phyloP scores from a whole-genome alignment of 768 basidiomycete genomes.

The Rhizopogon vesiculosus region DNA sequence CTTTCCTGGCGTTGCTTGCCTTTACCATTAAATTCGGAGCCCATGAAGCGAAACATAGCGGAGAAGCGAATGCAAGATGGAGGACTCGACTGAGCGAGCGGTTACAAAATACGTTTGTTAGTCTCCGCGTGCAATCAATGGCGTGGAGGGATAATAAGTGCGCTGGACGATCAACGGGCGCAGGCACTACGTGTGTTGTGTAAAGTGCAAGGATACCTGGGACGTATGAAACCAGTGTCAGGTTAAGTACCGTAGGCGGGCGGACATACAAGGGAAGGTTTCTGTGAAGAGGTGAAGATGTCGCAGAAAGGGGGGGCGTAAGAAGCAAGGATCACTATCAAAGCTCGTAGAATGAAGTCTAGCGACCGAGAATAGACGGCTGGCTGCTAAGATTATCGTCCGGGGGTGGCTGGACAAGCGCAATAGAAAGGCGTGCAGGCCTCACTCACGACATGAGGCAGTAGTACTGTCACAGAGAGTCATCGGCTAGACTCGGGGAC shows the following conservation, averaged over 20 bases:
- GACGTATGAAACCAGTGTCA: background rate
- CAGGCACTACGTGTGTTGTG: background rate
- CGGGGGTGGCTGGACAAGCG: background rate
- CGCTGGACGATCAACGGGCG: background rate
- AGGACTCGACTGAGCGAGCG: background rate
- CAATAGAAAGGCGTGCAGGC: background rate
- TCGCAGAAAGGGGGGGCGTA: background rate
- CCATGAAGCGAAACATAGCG: conserved; percentile 26
- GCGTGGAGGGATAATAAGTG: background rate
- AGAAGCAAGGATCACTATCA: conserved; percentile 1
- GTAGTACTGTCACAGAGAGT: background rate
- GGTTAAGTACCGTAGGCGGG: background rate
- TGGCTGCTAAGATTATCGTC: background rate
- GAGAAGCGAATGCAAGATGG: background rate
- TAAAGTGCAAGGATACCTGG: background rate
- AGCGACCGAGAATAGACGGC: background rate
- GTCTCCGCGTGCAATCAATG: conserved; percentile 1
- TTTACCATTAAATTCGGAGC: conserved; percentile 22
- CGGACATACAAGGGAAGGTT: background rate
- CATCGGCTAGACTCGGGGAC: background rate
- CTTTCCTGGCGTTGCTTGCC: conserved; percentile 21
- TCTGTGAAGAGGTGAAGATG: background rate
- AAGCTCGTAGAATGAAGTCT: background rate
- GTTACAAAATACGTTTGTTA: background rate
- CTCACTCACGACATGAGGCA: background rate